Conservation (phyloP, 2,329 filamentous ascomycete genomes). For the Apiospora malaysiana region DNA sequence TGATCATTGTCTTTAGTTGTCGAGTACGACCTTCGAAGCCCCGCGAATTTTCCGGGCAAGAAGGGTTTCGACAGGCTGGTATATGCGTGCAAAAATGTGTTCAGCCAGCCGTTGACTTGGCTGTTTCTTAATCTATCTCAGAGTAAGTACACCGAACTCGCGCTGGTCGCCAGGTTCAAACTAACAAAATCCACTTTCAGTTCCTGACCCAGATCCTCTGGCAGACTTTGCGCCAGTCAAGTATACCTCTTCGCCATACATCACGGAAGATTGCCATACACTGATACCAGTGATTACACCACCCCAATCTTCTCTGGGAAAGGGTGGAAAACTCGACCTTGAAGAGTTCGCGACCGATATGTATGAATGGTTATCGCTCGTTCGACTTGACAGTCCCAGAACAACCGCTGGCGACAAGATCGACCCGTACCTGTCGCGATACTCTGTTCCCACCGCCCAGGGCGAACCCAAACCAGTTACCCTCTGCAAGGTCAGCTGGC, state of each 20-base stretch:
- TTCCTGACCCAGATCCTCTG: slow-evolving; percentile 56
- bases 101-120: slow-evolving; percentile 74
- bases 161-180: background rate
- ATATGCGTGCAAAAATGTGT: slow-evolving; percentile 79
- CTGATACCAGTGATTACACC: slow-evolving; percentile 43
- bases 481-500: slow-evolving; percentile 62
- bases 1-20: slow-evolving; percentile 62
- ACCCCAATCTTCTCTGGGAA: slow-evolving; percentile 38
- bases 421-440: slow-evolving; percentile 73
- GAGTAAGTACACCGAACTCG: slow-evolving; percentile 42
- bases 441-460: slow-evolving; percentile 58
- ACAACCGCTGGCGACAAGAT: slow-evolving; percentile 62
- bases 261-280: slow-evolving; percentile 36
- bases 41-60: slow-evolving; percentile 82
- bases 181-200: slow-evolving; percentile 41
- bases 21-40: slow-evolving; percentile 74
- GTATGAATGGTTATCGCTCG: slow-evolving; percentile 78
- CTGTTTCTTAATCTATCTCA: slow-evolving; percentile 72
- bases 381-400: slow-evolving; percentile 69
- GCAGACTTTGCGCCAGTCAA: slow-evolving; percentile 49
- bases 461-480: slow-evolving; percentile 34
- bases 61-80: slow-evolving; percentile 80
- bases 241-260: slow-evolving; percentile 45
- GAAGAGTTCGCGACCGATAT: slow-evolving; percentile 68
- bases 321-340: slow-evolving; percentile 54